These are phyloP conservation scores for Areca catechu DNA, from an alignment of 176 grass and related monocot species.

Conservation along the genomic window DNA sequence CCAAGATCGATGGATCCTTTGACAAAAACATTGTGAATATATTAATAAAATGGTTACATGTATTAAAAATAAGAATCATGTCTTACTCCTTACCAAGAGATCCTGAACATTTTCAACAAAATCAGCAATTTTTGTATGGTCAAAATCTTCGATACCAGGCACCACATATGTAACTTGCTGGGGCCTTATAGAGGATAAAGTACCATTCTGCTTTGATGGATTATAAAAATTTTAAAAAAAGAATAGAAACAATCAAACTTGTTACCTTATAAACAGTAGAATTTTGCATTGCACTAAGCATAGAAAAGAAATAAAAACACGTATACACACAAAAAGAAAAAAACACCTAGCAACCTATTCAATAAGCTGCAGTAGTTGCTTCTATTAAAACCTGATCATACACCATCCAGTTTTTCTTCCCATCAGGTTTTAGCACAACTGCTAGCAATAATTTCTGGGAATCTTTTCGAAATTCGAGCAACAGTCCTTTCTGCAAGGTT, in stretches of 20 bases:
- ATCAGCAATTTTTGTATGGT: slow-evolving; percentile 59
- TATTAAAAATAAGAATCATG: slow-evolving; percentile 13
- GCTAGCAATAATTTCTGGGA: slow-evolving; percentile 68
- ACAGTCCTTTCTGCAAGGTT: slow-evolving; percentile 62
- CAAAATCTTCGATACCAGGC: slow-evolving; percentile 63
- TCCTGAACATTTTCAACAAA: slow-evolving; percentile 72
- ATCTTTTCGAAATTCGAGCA: slow-evolving; percentile 93
- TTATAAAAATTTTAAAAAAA: slow-evolving; percentile 21
- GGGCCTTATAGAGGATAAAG: slow-evolving; percentile 75
- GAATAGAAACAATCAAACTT: slow-evolving; percentile 14
- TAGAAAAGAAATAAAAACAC: not conserved
- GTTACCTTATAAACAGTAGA: not conserved
- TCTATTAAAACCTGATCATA: slow-evolving; percentile 61
- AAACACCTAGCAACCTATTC: slow-evolving; percentile 8
- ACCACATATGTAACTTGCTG: slow-evolving; percentile 82
- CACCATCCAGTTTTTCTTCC: slow-evolving; percentile 95
- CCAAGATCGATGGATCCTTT: slow-evolving; percentile 77
- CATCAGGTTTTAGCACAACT: slow-evolving; percentile 71
- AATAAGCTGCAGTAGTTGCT: slow-evolving; percentile 7
- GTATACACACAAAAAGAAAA: slow-evolving; percentile 4
- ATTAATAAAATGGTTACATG: slow-evolving; percentile 2
- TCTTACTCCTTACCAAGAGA: slow-evolving; percentile 47
- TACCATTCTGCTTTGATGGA: slow-evolving; percentile 50
- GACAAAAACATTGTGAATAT: slow-evolving; percentile 14
- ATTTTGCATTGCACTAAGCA: too few relatives aligned